These are phyloP conservation scores for Noccaea bulbosa DNA, from an alignment of 345 rosid species.

Conservation along the genomic window DNA sequence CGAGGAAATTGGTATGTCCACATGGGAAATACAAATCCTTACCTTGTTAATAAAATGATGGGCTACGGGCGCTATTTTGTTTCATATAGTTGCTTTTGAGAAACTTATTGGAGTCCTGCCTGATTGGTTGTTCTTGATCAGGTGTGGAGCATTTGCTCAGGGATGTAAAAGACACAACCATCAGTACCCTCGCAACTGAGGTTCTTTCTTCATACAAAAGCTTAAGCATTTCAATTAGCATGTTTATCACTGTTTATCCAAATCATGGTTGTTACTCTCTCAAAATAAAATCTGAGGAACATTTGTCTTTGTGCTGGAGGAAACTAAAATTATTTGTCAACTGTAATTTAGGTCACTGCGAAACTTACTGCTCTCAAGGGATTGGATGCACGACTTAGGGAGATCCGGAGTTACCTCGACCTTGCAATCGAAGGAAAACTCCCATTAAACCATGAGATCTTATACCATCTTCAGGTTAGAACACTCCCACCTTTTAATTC, in stretches of 20 bases:
- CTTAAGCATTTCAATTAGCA: not conserved
- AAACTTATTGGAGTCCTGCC: not conserved
- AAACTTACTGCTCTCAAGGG: conserved; percentile 80
- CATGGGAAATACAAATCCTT: not conserved
- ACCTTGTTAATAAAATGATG: conserved; percentile 13
- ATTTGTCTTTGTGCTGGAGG: conserved; percentile 11
- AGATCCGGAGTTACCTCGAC: conserved; percentile 69
- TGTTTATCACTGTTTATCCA: not conserved
- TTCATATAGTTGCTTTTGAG: not conserved
- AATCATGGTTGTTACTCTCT: conserved; percentile 1
- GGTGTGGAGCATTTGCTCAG: conserved; percentile 56
- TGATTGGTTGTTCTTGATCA: conserved; percentile 35
- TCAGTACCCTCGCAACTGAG: conserved; percentile 54
- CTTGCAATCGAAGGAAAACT: conserved; percentile 77
- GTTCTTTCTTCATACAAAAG: conserved; percentile 42
- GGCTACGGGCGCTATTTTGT: not conserved
- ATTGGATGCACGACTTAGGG: conserved; percentile 76
- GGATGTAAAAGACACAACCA: conserved; percentile 48
- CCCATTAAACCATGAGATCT: conserved; percentile 75
- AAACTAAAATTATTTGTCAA: conserved; percentile 18
- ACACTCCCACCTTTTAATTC: not conserved
- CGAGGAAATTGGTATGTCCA: conserved; percentile 80
- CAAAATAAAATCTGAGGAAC: not conserved
- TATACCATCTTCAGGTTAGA: conserved; percentile 78
- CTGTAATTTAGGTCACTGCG: conserved; percentile 57